Base-by-base conservation (phyloP, 2,329 filamentous ascomycete species). In the Colletotrichum aenigma region DNA sequence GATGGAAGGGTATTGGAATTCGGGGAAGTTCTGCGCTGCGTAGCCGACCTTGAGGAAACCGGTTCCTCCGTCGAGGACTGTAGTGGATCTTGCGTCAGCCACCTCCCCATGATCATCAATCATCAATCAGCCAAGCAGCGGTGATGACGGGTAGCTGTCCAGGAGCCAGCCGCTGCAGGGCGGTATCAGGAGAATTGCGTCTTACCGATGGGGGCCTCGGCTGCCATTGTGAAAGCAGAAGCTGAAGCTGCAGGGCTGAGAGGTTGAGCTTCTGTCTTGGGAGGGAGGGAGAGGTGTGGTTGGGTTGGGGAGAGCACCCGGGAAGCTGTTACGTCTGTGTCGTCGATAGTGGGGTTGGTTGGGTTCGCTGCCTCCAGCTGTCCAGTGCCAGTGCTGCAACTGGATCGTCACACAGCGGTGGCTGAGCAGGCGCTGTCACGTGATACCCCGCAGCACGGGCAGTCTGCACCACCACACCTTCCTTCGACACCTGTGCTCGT, bases 41-140 rank as follows among this genome's bases (percentile, higher is more conserved):
- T 98, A 99, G 86, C 97, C 97, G 88, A 98, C 97, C 89, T 99
- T 99, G 87, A 99, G 94, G 91, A 99, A 99, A 87, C 97, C 97
- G 85, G 97, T 99, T 87, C 97, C 97, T 91, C 97, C 97, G 91
- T 99, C 97, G 91, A 99, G 96, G 85, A 99, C 97, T 98, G 79
- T 38, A 69, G 77, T 55, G 76, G 76, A 76, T 61, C 74, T 69
- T 65, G 69, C 62, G 70, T 76, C 70, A 76, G 74, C 74, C 70
- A 74, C 64, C 70, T 73, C 48, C 74, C 74, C 43, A 66, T 70
- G 7, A 38, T 38, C 56, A 70, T 66, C 56, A 26, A 26, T 60
- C 38, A 70, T 61, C 58, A 55, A 28, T 58, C 38, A 21, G 60
- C 43, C 21, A 28, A 61, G 34, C 60, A 18, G 16, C 69, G 43